Conservation (phyloP, 106 monocot species). For the Vanilla planifolia region DNA sequence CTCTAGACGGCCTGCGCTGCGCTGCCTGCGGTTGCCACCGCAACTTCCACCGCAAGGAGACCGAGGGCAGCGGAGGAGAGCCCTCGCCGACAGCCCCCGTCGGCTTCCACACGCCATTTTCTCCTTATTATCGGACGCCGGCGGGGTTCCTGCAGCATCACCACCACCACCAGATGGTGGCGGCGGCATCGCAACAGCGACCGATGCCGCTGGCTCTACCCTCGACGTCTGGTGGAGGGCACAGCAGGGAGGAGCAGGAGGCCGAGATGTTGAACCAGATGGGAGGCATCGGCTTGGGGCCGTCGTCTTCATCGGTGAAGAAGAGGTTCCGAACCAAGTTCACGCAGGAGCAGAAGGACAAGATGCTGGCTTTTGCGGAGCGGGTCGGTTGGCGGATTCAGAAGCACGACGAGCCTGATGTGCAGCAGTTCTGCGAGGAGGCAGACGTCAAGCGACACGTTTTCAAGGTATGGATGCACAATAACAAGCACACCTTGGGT, state of each 20-base stretch:
- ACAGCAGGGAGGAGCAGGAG: constrained; percentile 67
- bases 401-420: constrained; percentile 78
- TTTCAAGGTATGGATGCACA: constrained; percentile 94
- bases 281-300: constrained; percentile 13
- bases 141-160: constrained; percentile 45
- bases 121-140: constrained; percentile 66
- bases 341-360: constrained; percentile 82
- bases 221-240: constrained; percentile 60
- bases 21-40: constrained; percentile 97
- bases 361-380: constrained; percentile 80
- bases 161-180: constrained; percentile 24
- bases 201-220: constrained; percentile 57
- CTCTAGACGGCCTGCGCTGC: constrained; percentile 78
- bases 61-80: constrained; percentile 8
- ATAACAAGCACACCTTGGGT: constrained; percentile 87
- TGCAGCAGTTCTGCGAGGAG: constrained; percentile 80
- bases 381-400: constrained; percentile 77
- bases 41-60: constrained; percentile 92
- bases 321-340: constrained; percentile 80
- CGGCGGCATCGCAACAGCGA: constrained; percentile 6
- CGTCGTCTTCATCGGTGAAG: constrained; percentile 25
- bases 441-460: constrained; percentile 60
- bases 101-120: constrained; percentile 33
- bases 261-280: constrained; percentile 18
- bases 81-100: neutral